Base-by-base conservation (phyloP, 1,139 yeast species). In the Pichia sp. region DNA sequence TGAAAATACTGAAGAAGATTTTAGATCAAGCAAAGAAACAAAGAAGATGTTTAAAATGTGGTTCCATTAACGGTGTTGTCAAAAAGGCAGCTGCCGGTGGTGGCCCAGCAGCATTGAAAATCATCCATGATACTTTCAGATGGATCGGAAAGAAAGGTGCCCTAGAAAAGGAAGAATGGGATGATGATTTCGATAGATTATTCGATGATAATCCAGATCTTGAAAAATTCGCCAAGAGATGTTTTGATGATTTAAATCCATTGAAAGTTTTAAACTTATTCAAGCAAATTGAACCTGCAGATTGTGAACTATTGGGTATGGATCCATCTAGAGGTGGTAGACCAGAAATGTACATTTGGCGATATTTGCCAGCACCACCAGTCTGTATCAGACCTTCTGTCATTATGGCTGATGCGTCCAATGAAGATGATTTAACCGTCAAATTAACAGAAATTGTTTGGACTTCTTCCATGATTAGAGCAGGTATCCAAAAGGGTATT, bases 351-450 rank as follows among this genome's bases (percentile, higher is more conserved):
- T 93, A 91, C 66, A 80, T 94, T 40, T 94, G 99, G 99, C 78
- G 96, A 60, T 94, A 91, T 65, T 75, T 94, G 46, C 99, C 99
- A 0, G 99, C 98, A 0, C 99, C 99, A 1, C 99, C 99, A 0
- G 97, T 94, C 20, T 94, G 99, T 74, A 93, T 94, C 48, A 81
- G 99, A 58, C 99, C 99, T 2, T 91, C 98, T 7, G 98, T 94
- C 32, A 75, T 81, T 74, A 89, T 89, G 90, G 94, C 89, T 64
- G 96, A 93, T 50, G 89, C 91, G 39, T 85, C 95, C 33, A 94
- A 94, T 67, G 99, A 94, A 71, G 99, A 94, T 67, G 99, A 94
- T 68, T 74, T 94, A 56, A 94, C 99, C 0, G 97, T 91, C 28
- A 94, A 94, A 64, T 72, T 94, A 49, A 89, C 99, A 0, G 99